These are phyloP conservation scores for Cladosporium austrohemisphaericum DNA, from an alignment of 2,329 filamentous ascomycete species.

Conservation along the genomic window DNA sequence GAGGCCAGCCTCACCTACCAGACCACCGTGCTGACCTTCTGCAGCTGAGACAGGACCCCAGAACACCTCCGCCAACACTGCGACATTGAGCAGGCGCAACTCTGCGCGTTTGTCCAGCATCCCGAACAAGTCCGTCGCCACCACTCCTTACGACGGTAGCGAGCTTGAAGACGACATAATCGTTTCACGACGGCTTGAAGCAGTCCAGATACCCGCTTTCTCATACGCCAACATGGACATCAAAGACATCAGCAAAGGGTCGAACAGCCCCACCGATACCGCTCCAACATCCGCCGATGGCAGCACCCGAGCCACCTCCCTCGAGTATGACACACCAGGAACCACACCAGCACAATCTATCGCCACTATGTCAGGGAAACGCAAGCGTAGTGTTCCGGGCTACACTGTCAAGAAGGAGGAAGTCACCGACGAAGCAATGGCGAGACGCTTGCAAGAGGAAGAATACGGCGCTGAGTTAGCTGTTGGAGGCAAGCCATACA, in stretches of 20 bases:
- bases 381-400: conserved; percentile 31
- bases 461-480: conserved; percentile 28
- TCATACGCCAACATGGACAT: neutral
- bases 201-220: conserved; percentile 10
- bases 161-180: conserved; percentile 19
- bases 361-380: conserved; percentile 27
- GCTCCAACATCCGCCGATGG: conserved; percentile 20
- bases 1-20: no score
- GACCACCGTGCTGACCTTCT: neutral
- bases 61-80: neutral
- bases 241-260: conserved; percentile 7
- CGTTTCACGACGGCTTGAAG: conserved; percentile 7
- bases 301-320: conserved; percentile 40
- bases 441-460: conserved; percentile 33
- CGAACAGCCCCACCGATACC: conserved; percentile 21
- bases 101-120: conserved; percentile 7
- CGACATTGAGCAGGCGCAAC: conserved; percentile 5
- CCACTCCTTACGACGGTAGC: conserved; percentile 2
- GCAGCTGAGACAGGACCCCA: neutral
- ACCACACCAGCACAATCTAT: conserved; percentile 55
- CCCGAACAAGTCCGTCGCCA: conserved; percentile 3
- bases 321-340: conserved; percentile 58
- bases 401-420: conserved; percentile 26
- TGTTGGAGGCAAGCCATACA: conserved; percentile 20
- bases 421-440: conserved; percentile 30